These are phyloP conservation scores for Pseudocercospora eumusae DNA, from an alignment of 2,329 filamentous ascomycete species.

Conservation along the genomic window DNA sequence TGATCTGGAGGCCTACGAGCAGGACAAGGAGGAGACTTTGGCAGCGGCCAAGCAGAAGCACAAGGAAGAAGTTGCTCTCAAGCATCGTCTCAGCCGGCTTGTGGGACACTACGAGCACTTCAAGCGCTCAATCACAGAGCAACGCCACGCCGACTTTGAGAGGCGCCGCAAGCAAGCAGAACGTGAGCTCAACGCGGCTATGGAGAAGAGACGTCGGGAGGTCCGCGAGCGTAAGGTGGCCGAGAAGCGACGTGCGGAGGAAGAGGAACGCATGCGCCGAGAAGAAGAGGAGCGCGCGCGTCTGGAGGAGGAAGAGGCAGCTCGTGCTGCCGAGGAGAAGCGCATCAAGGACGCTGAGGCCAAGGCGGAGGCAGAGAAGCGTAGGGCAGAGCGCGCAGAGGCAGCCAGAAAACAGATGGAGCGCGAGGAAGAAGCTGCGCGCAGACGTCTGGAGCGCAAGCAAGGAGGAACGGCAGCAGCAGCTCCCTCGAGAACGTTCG, in stretches of 20 bases:
- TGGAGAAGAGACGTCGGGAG: conserved; percentile 83
- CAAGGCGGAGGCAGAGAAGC: conserved; percentile 63
- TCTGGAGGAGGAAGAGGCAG: conserved; percentile 83
- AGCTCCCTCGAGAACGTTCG: conserved; percentile 45
- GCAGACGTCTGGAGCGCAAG: conserved; percentile 66
- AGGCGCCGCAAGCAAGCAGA: conserved; percentile 88
- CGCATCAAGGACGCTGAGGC: conserved; percentile 57
- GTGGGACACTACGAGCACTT: conserved; percentile 84
- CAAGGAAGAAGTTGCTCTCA: conserved; percentile 86
- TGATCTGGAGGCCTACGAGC: conserved; percentile 79
- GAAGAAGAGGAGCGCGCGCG: conserved; percentile 84
- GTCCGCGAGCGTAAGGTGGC: conserved; percentile 77
- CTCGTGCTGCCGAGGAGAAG: conserved; percentile 75
- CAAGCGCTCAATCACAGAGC: conserved; percentile 77
- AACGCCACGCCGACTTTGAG: conserved; percentile 93
- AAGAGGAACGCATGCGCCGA: conserved; percentile 71
- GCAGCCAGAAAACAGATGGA: conserved; percentile 41
- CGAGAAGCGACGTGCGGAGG: conserved; percentile 82
- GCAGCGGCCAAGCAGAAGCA: conserved; percentile 83
- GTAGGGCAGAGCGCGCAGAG: conserved; percentile 59
- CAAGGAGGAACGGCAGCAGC: conserved; percentile 41
- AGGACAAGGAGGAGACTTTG: conserved; percentile 73
- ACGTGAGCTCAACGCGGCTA: conserved; percentile 89
- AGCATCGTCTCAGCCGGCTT: conserved; percentile 84
- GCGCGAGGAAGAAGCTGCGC: conserved; percentile 85